Base-by-base conservation (phyloP, 495 filamentous ascomycete species). In the Podospora bellae-mahoneyi region DNA sequence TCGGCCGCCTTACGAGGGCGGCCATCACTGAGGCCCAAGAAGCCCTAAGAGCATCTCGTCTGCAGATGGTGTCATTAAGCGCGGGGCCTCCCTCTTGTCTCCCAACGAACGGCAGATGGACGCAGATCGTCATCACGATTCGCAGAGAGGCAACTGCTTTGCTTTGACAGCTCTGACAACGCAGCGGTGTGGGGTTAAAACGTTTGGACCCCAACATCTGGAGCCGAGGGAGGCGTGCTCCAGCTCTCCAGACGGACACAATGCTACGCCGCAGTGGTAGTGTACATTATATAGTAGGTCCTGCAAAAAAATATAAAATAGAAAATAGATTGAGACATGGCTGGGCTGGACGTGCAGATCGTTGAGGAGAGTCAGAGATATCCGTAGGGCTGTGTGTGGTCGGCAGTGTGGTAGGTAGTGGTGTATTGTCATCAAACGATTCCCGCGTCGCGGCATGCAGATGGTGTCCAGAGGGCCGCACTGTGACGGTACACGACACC, bases 171-270 rank as follows among this genome's bases (percentile, higher is more conserved):
- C 34, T 39, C 34, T 39, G 34, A 39, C 34, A 39, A 39, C 39
- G 9, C 39, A 48, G 39, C 39, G 39, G 13, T 48, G 39, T 48
- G 39, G 39, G 39, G 7, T 48, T 48, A 10, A 10, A 48, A 58
- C 55, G 4, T 58, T 58, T 58, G 55, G 55, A 58, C 55, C 55
- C 55, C 55, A 58, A 58, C 18, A 58, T 58, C 55, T 23, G 55
- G 55, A 58, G 55, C 55, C 55, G 55, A 58, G 13, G 39, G 39
- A 48, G 39, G 15, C 1, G 15, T 48, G 15, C 39, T 48, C 39
- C 39, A 48, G 39, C 6, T 48, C 7, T 48, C 6, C 6, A 48
- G 39, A 58, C n/a, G 23, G n/a, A 58, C n/a, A 58, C 6, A 5
- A 20, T 58, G 55, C 55, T 58, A 2, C 23, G 55, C 55, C 55